Evolutionary conservation across 352 stramenopile genomes (phyloP).

Genomic region (Globisporangium solare): DNA sequence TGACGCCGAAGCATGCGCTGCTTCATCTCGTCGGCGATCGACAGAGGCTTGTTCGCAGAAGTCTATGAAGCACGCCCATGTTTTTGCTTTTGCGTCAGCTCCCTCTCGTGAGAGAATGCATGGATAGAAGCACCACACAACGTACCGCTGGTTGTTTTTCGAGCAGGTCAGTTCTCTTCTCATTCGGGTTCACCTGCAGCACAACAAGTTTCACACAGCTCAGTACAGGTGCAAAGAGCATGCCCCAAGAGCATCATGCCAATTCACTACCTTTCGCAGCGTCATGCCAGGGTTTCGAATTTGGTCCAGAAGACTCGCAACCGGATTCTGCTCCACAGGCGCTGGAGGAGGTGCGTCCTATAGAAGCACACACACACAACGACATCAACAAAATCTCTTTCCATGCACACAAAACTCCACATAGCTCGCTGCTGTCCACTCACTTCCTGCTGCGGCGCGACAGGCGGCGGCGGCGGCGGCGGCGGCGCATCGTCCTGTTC

Average conservation of each 20-base stretch:
- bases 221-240: not conserved
- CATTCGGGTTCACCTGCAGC: slow-evolving; percentile 28
- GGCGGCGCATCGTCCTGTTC: slow-evolving; percentile 42
- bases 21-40: slow-evolving; percentile 81
- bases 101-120: too few relatives aligned
- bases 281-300: slow-evolving; percentile 59
- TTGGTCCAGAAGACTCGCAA: slow-evolving; percentile 46
- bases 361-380: not conserved
- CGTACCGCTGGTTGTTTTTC: slow-evolving; percentile 30
- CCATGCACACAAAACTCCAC: not conserved
- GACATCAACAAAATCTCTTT: not conserved
- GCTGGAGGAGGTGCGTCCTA: slow-evolving; percentile 31
- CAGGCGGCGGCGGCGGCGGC: slow-evolving; percentile 46
- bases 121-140: not conserved
- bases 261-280: slow-evolving; percentile 34
- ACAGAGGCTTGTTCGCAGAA: slow-evolving; percentile 42
- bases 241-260: not conserved
- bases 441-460: slow-evolving; percentile 28
- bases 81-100: not conserved
- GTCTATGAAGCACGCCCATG: slow-evolving; percentile 2
- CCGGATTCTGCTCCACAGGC: slow-evolving; percentile 22
- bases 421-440: not conserved
- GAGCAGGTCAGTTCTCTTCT: slow-evolving; percentile 23
- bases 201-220: too few relatives aligned
- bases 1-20: slow-evolving; percentile 72